These are phyloP conservation scores for Viridothelium virens DNA, from an alignment of 495 filamentous ascomycete genomes.

Conservation along the genomic window DNA sequence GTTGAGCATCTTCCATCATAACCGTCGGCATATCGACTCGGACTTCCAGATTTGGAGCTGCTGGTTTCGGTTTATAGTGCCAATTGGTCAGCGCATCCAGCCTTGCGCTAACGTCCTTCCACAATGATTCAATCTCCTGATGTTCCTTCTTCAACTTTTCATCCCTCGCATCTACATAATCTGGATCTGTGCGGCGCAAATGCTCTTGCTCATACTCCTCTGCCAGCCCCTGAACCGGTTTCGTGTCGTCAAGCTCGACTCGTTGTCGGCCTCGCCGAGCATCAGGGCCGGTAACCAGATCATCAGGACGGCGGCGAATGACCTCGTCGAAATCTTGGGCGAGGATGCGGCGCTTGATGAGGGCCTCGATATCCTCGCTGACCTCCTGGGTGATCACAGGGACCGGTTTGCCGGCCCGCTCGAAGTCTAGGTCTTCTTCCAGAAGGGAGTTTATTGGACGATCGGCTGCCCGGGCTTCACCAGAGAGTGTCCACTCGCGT, in stretches of 20 bases:
- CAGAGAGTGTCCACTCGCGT: slow-evolving; percentile 80
- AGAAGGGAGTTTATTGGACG: slow-evolving; percentile 85
- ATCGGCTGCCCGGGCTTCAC: slow-evolving; percentile 76
- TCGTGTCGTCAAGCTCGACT: slow-evolving; percentile 80
- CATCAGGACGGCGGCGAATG: slow-evolving; percentile 68
- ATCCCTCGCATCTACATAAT: slow-evolving; percentile 70
- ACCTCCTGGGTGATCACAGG: slow-evolving; percentile 92
- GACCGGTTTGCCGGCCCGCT: slow-evolving; percentile 89
- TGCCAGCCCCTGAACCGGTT: slow-evolving; percentile 75
- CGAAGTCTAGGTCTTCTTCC: slow-evolving; percentile 93
- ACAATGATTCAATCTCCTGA: slow-evolving; percentile 73
- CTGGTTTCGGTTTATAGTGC: slow-evolving; percentile 88
- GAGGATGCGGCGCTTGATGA: slow-evolving; percentile 90
- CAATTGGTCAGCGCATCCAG: slow-evolving; percentile 85
- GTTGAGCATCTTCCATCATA: slow-evolving; percentile 90
- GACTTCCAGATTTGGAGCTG: slow-evolving; percentile 69
- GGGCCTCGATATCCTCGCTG: slow-evolving; percentile 82
- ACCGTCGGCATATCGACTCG: slow-evolving; percentile 84
- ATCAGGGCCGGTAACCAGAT: slow-evolving; percentile 46
- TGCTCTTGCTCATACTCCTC: slow-evolving; percentile 95
- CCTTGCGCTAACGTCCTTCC: slow-evolving; percentile 70
- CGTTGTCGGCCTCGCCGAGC: slow-evolving; percentile 48
- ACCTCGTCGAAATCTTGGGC: slow-evolving; percentile 91
- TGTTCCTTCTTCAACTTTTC: slow-evolving; percentile 78
- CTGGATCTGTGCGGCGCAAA: slow-evolving; percentile 66